A percentile compares a stretch with the other conserved stretches of the same genome.
phyloP scores from a whole-genome alignment of 768 basidiomycete genomes.

The Rhodocollybia butyracea region DNA sequence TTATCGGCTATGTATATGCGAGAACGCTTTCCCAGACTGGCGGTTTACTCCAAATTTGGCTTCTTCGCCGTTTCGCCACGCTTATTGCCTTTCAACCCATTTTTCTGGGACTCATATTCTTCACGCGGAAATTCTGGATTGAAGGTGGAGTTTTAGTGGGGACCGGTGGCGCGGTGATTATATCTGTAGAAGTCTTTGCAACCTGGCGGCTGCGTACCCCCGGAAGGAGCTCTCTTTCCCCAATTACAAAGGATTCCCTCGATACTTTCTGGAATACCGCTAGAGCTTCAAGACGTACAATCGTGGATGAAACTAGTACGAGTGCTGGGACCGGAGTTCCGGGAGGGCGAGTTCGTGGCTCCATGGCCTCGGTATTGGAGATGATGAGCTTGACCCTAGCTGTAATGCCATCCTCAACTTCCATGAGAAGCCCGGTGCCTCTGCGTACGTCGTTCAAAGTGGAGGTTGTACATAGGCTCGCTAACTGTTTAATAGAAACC shows the following conservation, averaged over 20 bases:
- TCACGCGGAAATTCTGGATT: constrained; percentile 66
- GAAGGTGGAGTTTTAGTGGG: constrained; percentile 66
- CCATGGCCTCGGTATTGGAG: constrained; percentile 78
- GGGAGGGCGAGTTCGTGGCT: constrained; percentile 54
- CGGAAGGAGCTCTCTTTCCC: constrained; percentile 45
- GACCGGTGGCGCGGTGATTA: constrained; percentile 46
- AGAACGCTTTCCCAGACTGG: constrained; percentile 74
- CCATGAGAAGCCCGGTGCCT: constrained; percentile 58
- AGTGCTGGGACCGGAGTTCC: constrained; percentile 39
- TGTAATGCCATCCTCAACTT: constrained; percentile 61
- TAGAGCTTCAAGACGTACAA: constrained; percentile 28
- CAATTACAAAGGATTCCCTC: constrained; percentile 56
- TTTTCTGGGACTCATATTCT: constrained; percentile 69
- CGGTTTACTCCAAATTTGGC: constrained; percentile 71
- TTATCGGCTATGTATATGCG: constrained; percentile 75
- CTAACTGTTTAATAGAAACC: constrained; percentile 40
- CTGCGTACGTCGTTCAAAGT: constrained; percentile 47
- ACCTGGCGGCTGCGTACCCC: constrained; percentile 45
- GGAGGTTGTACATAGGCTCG: not conserved
- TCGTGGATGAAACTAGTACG: constrained; percentile 47
- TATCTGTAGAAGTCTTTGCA: constrained; percentile 63
- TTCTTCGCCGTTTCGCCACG: constrained; percentile 70
- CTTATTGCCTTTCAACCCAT: constrained; percentile 70
- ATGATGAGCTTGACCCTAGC: constrained; percentile 82
- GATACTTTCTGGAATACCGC: constrained; percentile 49